Base-by-base conservation (phyloP, 179 eudicot species). In the Drosera spatulata region DNA sequence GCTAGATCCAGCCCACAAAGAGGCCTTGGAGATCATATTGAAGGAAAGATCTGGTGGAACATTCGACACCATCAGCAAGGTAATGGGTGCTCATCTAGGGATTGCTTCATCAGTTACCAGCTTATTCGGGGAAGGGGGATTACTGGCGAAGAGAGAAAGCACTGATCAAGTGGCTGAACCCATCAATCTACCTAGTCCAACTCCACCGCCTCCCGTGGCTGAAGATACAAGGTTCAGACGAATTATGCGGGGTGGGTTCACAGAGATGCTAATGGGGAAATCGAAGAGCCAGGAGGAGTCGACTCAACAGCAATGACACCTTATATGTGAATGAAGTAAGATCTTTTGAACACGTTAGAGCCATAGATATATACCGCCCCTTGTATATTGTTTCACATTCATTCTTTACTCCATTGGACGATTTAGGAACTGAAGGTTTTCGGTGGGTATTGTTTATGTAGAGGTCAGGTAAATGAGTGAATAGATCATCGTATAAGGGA, bases 1-100 rank as follows among this genome's bases (percentile, higher is more conserved):
- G n/a, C 86, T 89, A 45, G 99, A 93, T 76, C 99, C 99, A 51
- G 99, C 96, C 51, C 99, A 93, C 68, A 93, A 93, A 75, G 97
- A 89, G 70, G 97, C 97, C 8, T 78, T 89, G 8, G 97, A 89
- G 74, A 84, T 93, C 55, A 77, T 93, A 68, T 12, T 86, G 76
- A 93, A 80, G 80, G 99, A 93, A 65, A 82, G 99, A 71, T 83
- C 95, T 5, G 96, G 93, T 39, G 99, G 97, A 62, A 76, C 94
- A 38, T 72, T 89, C 3, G 99, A 93, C 44, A 60, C 94, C 39
- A 65, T 93, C 52, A 93, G 96, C 61, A 93, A 93, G 77, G 99
- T 69, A 57, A 93, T 88, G 99, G 95, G 97, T 53, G 82, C 95
- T 67, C 96, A 93, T 73, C 85, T 93, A 40, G 99, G 93, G 45